Evolutionary conservation across 2,329 filamentous ascomycete genomes (phyloP).

Genomic region (Fusarium drepaniforme): DNA sequence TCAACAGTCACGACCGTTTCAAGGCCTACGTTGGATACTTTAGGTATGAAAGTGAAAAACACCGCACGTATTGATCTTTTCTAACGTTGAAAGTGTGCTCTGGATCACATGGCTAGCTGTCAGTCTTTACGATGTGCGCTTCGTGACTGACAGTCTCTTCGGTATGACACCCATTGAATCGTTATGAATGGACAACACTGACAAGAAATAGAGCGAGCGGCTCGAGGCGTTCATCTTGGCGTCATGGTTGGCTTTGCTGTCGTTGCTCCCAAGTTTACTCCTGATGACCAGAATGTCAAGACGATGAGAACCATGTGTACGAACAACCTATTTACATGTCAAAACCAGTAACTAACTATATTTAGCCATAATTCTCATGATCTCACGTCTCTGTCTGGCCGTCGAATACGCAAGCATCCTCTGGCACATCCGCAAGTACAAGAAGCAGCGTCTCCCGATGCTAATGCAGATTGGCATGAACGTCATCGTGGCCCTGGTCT

Average conservation of each 20-base stretch:
- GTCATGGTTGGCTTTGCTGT: constrained; percentile 76
- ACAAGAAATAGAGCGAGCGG: constrained; percentile 58
- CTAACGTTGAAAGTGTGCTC: constrained; percentile 57
- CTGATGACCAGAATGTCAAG: constrained; percentile 50
- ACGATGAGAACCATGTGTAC: constrained; percentile 58
- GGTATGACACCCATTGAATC: constrained; percentile 42
- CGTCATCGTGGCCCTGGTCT: constrained; percentile 51
- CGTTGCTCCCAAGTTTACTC: constrained; percentile 62
- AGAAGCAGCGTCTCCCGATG: constrained; percentile 51
- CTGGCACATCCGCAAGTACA: constrained; percentile 57
- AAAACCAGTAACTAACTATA: not conserved
- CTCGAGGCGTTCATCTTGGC: constrained; percentile 70
- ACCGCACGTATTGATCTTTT: not conserved
- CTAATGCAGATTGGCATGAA: constrained; percentile 52
- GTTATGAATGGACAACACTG: not conserved
- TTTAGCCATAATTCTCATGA: constrained; percentile 59
- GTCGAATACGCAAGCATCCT: constrained; percentile 65
- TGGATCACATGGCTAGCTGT: constrained; percentile 79
- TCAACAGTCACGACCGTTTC: constrained; percentile 49
- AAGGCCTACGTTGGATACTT: constrained; percentile 54
- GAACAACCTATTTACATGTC: not conserved
- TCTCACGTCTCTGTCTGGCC: constrained; percentile 65
- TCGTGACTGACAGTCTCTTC: constrained; percentile 73
- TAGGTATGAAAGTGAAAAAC: constrained; percentile 34
- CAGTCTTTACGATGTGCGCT: constrained; percentile 74